Conservation (phyloP, 208 protist genomes). For the Trypanosoma congolense region DNA sequence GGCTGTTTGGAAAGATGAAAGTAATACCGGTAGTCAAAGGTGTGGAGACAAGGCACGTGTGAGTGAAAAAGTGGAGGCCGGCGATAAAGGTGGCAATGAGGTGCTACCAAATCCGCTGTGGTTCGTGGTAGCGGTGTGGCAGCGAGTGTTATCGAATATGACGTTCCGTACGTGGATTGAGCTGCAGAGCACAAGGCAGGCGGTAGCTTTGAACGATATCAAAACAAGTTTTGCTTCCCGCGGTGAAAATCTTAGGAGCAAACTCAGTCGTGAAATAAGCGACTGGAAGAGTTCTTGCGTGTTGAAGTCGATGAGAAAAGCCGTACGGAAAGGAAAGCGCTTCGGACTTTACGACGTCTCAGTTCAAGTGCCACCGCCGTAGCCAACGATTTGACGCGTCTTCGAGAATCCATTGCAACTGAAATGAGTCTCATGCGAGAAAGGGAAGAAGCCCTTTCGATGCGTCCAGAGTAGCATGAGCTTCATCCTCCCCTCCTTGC, state of each 20-base stretch:
- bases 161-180: constrained; percentile 49
- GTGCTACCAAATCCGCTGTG: constrained; percentile 23
- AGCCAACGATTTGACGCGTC: constrained; percentile 1
- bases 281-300: constrained; percentile 24
- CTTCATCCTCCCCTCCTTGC: not conserved
- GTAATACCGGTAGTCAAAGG: too few species aligned
- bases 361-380: constrained; percentile 6
- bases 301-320: constrained; percentile 13
- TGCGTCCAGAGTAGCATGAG: not conserved
- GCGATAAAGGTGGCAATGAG: too few species aligned
- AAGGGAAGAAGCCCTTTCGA: not conserved
- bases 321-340: constrained; percentile 7
- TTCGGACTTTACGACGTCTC: constrained; percentile 1
- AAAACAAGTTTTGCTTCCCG: constrained; percentile 22
- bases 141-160: constrained; percentile 51
- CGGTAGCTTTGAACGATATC: constrained; percentile 33
- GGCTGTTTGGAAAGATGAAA: too few species aligned
- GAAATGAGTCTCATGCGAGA: too few species aligned
- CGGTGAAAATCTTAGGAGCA: constrained; percentile 18
- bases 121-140: constrained; percentile 63
- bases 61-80: too few species aligned
- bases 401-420: not conserved
- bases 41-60: too few species aligned
- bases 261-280: constrained; percentile 16
- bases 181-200: constrained; percentile 34